These are phyloP conservation scores for Oldenlandia corymbosa DNA, from an alignment of 257 asterid species.

Conservation along the genomic window DNA sequence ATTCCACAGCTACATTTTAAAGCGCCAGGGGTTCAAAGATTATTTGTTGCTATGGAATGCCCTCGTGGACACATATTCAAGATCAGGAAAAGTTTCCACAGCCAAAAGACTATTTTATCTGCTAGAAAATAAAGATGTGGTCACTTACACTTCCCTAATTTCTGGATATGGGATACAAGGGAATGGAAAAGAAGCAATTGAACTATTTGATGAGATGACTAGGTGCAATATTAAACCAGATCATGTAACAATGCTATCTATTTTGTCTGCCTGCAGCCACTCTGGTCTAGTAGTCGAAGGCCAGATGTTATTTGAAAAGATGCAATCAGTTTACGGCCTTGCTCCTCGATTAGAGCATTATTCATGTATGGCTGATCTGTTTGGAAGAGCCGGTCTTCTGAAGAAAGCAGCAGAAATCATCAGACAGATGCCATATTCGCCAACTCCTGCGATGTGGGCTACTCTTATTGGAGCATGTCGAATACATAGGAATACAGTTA, in stretches of 20 bases:
- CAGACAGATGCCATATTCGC: conserved; percentile 52
- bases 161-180: conserved; percentile 81
- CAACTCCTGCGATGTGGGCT: conserved; percentile 82
- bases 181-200: conserved; percentile 54
- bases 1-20: conserved; percentile 62
- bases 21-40: conserved; percentile 43
- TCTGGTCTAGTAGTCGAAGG: conserved; percentile 74
- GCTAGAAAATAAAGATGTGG: conserved; percentile 57
- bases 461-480: conserved; percentile 80
- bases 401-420: conserved; percentile 51
- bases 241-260: conserved; percentile 66
- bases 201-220: conserved; percentile 65
- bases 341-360: conserved; percentile 65
- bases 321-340: conserved; percentile 49
- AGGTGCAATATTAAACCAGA: conserved; percentile 57
- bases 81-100: conserved; percentile 63
- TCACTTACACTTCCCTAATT: conserved; percentile 80
- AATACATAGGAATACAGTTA: conserved; percentile 54
- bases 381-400: conserved; percentile 72
- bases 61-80: conserved; percentile 72
- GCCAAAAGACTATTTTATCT: conserved; percentile 63
- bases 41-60: conserved; percentile 64
- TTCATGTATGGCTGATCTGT: conserved; percentile 83
- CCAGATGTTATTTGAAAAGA: conserved; percentile 44
- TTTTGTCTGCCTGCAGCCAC: conserved; percentile 83